Conservation (phyloP, 345 rosid species). For the Brassica napus region DNA sequence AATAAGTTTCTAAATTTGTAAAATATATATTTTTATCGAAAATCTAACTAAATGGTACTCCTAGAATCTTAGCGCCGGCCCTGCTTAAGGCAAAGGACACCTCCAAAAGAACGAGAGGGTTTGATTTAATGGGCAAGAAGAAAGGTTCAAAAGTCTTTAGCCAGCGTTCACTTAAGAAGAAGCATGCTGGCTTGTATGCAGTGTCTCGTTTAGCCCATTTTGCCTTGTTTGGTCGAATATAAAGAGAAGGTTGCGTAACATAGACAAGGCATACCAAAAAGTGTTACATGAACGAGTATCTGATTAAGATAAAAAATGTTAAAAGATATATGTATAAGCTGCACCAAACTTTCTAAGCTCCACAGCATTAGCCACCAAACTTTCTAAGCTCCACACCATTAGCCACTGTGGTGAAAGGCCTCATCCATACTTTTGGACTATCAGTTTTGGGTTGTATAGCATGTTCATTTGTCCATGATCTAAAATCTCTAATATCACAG, state of each 20-base stretch:
- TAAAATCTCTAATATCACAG: constrained; percentile 76
- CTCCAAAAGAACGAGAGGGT: background rate
- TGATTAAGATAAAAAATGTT: no score
- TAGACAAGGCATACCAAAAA: no score
- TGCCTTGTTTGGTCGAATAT: background rate
- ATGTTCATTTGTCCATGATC: constrained; percentile 74
- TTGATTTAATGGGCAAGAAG: background rate
- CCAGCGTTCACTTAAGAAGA: background rate
- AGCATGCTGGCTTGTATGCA: background rate
- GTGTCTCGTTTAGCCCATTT: background rate
- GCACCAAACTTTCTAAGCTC: no score
- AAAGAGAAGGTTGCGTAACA: no score
- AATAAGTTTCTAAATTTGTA: no score
- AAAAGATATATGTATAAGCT: no score
- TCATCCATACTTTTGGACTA: constrained; percentile 52
- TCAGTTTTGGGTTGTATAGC: constrained; percentile 66
- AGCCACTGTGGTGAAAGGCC: constrained; percentile 29
- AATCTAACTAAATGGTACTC: no score
- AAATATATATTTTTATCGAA: no score
- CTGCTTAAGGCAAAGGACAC: background rate
- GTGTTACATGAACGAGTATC: no score
- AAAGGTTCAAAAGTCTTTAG: background rate
- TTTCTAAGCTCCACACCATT: no score
- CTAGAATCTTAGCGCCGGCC: no score
- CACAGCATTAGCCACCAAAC: no score